A percentile compares a stretch with the other conserved stretches of the same genome.
phyloP scores from a whole-genome alignment of 352 stramenopile species.

The Blastocystis sp. region DNA sequence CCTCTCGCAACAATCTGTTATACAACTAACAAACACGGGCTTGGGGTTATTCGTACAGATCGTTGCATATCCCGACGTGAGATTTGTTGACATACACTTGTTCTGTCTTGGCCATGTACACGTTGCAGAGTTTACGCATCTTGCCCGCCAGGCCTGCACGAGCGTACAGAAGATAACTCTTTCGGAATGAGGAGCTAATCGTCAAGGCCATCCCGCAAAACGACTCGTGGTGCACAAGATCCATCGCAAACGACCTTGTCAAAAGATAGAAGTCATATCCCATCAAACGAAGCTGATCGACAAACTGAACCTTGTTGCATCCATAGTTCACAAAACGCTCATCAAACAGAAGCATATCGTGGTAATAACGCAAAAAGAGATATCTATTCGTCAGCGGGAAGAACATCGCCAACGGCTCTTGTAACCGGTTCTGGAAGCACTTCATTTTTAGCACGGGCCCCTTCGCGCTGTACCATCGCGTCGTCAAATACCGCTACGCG shows the following conservation, averaged over 20 bases:
- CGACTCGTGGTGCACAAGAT: slow-evolving; percentile 53
- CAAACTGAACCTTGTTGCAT: slow-evolving; percentile 66
- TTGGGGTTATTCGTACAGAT: slow-evolving; percentile 56
- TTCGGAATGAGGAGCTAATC: slow-evolving; percentile 45
- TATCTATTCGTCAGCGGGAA: not conserved
- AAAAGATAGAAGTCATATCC: slow-evolving; percentile 65
- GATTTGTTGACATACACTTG: not conserved
- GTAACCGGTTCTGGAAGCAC: slow-evolving; percentile 46
- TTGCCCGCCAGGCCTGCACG: not conserved
- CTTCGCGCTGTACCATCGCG: not conserved
- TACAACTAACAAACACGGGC: not conserved
- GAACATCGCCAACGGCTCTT: slow-evolving; percentile 22
- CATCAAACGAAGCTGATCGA: slow-evolving; percentile 44
- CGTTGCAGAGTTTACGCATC: slow-evolving; percentile 40
- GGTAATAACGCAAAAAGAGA: slow-evolving; percentile 18
- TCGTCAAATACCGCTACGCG: slow-evolving; percentile 25
- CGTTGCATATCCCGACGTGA: slow-evolving; percentile 35
- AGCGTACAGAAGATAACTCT: slow-evolving; percentile 19
- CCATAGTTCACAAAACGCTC: slow-evolving; percentile 70
- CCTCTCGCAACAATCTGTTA: not conserved
- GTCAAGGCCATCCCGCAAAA: not conserved
- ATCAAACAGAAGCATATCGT: slow-evolving; percentile 38
- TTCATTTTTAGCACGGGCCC: slow-evolving; percentile 17
- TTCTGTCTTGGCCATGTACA: slow-evolving; percentile 26
- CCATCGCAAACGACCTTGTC: slow-evolving; percentile 15